These are phyloP conservation scores for Neurospora terricola DNA, from an alignment of 495 filamentous ascomycete genomes.

Conservation along the genomic window DNA sequence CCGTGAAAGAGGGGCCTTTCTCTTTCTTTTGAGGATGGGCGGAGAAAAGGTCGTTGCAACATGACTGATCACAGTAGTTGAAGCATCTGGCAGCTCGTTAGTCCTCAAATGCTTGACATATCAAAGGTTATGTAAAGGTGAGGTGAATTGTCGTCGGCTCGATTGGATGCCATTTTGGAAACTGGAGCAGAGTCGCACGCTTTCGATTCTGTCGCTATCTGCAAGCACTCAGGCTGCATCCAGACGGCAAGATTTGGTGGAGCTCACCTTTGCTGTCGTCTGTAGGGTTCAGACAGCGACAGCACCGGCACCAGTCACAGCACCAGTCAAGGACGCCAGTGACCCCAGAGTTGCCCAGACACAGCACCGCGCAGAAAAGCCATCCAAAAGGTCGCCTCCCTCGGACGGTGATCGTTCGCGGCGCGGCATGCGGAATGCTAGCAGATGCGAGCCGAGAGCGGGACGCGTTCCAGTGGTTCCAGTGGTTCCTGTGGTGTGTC, in stretches of 20 bases:
- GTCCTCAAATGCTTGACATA: neutral
- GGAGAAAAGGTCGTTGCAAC: neutral
- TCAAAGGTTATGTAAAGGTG: conserved; percentile 1
- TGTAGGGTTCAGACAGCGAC: neutral
- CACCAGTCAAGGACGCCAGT: neutral
- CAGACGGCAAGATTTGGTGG: neutral
- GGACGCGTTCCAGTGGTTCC: conserved; percentile 15
- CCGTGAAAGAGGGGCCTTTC: neutral
- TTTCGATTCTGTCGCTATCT: neutral
- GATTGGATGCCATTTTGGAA: conserved; percentile 9
- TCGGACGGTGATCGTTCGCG: neutral
- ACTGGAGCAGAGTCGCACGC: neutral
- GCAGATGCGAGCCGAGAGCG: conserved; percentile 2
- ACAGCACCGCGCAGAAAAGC: neutral
- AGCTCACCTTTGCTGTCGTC: neutral
- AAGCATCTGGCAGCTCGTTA: neutral
- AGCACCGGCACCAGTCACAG: neutral
- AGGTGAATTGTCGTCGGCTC: conserved; percentile 13
- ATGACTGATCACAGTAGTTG: neutral
- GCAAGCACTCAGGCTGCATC: neutral
- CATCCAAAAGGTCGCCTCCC: neutral
- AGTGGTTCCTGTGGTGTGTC: neutral
- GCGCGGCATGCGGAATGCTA: neutral
- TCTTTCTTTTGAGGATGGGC: neutral
- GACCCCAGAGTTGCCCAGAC: neutral